Evolutionary conservation across 352 stramenopile species (phyloP).

Genomic region (Phytophthora cryptogea): DNA sequence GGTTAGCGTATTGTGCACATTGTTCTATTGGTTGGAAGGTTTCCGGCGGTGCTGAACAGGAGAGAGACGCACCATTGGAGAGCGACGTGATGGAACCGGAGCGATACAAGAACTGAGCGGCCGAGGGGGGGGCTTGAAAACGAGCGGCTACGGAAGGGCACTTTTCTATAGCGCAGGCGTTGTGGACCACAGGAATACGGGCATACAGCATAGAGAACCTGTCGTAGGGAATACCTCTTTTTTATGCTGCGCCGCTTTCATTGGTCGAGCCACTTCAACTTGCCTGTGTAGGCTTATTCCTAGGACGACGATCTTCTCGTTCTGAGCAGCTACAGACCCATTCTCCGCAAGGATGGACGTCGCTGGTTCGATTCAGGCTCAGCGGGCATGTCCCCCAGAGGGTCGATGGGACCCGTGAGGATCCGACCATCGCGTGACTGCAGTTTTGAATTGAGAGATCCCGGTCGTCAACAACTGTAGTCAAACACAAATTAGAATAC

Average conservation of each 20-base stretch:
- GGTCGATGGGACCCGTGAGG: slow-evolving; percentile 57
- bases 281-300: neutral
- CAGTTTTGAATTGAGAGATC: neutral
- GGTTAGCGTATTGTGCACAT: slow-evolving; percentile 2
- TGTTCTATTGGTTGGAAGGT: neutral
- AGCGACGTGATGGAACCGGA: slow-evolving; percentile 18
- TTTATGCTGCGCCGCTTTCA: slow-evolving; percentile 10
- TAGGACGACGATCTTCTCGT: neutral
- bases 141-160: slow-evolving; percentile 18
- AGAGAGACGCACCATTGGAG: slow-evolving; percentile 13
- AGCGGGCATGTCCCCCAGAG: slow-evolving; percentile 49
- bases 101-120: slow-evolving; percentile 38
- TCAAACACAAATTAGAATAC: neutral
- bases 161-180: slow-evolving; percentile 22
- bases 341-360: slow-evolving; percentile 57
- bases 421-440: slow-evolving; percentile 55
- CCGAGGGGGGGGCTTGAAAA: slow-evolving; percentile 11
- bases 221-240: neutral
- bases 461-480: neutral
- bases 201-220: slow-evolving; percentile 3
- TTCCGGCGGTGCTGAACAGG: slow-evolving; percentile 8
- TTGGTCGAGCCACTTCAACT: slow-evolving; percentile 23
- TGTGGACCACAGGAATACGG: slow-evolving; percentile 1
- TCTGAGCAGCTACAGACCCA: slow-evolving; percentile 43
- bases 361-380: slow-evolving; percentile 57